Conservation (phyloP, 2,329 filamentous ascomycete genomes). For the Colletotrichum horii region DNA sequence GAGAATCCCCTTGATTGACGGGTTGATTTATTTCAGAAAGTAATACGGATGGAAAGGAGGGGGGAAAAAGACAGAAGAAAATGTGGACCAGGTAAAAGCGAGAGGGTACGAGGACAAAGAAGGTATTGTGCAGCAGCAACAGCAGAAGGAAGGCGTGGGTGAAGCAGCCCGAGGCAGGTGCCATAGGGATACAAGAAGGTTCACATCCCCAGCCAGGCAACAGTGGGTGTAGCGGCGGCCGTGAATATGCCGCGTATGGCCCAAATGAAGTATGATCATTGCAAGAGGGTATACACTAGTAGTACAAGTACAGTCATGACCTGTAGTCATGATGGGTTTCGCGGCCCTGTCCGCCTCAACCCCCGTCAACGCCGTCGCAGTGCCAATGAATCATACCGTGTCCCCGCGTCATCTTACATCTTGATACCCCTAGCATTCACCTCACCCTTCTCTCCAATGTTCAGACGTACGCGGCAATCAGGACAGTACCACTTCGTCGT, state of each 20-base stretch:
- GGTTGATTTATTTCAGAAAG: not conserved
- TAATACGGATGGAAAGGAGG: not conserved
- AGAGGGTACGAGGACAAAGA: not conserved
- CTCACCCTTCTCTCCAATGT: conserved; percentile 68
- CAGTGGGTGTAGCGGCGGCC: not conserved
- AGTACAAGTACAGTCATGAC: not conserved
- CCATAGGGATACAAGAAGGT: not conserved
- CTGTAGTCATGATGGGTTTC: not conserved
- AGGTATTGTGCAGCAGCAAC: not conserved
- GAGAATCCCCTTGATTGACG: not conserved
- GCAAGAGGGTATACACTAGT: not conserved
- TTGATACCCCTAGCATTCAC: conserved; percentile 63
- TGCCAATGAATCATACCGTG: not conserved
- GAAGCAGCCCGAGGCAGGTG: not conserved
- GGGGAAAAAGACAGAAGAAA: not conserved
- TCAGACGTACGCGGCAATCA: conserved; percentile 69
- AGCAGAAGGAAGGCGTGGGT: not conserved
- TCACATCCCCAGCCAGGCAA: not conserved
- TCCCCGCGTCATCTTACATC: conserved; percentile 35
- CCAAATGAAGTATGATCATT: not conserved
- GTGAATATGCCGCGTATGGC: not conserved
- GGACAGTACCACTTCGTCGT: conserved; percentile 88
- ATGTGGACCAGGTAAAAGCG: not conserved
- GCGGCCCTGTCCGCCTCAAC: not conserved
- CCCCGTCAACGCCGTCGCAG: not conserved